phyloP scores from a whole-genome alignment of 371 early-diverging fungal genomes.

The Mucor mucedo region DNA sequence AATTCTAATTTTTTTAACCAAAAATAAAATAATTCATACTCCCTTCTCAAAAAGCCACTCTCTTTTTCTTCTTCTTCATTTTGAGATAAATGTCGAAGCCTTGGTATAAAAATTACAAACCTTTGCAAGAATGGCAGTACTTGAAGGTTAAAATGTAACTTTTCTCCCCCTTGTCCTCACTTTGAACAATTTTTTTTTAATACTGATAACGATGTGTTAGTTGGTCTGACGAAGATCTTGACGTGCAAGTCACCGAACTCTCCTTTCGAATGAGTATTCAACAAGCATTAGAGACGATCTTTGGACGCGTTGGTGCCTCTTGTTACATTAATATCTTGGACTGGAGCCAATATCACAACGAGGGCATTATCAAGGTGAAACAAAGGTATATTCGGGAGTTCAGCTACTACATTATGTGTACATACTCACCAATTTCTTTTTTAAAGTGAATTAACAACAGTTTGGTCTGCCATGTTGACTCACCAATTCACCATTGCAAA shows the following conservation, averaged over 20 bases:
- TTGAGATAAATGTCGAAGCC: slow-evolving; percentile 26
- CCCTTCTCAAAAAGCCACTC: not conserved
- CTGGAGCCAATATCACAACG: slow-evolving; percentile 41
- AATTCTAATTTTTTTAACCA: slow-evolving; percentile 38
- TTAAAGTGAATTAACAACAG: slow-evolving; percentile 42
- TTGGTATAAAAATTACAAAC: slow-evolving; percentile 29
- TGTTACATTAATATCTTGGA: slow-evolving; percentile 45
- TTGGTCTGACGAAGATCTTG: slow-evolving; percentile 40
- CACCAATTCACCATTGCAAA: slow-evolving; percentile 38
- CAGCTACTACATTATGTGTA: not conserved
- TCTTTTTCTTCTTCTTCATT: not conserved
- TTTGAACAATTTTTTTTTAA: not conserved
- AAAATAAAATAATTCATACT: too few species aligned
- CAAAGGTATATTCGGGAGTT: slow-evolving; percentile 36
- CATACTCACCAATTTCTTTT: not conserved
- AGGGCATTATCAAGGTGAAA: slow-evolving; percentile 45
- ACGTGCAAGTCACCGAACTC: slow-evolving; percentile 38
- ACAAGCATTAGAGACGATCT: slow-evolving; percentile 42
- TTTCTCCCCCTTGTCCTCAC: not conserved
- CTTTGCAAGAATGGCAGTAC: slow-evolving; percentile 46
- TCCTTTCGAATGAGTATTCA: slow-evolving; percentile 55
- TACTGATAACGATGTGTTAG: slow-evolving; percentile 14
- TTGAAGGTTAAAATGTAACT: slow-evolving; percentile 44
- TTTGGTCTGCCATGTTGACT: slow-evolving; percentile 46
- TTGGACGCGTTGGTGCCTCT: slow-evolving; percentile 46